These are phyloP conservation scores for Zygotorulaspora mrakii DNA, from an alignment of 1,139 yeast genomes.

Conservation along the genomic window DNA sequence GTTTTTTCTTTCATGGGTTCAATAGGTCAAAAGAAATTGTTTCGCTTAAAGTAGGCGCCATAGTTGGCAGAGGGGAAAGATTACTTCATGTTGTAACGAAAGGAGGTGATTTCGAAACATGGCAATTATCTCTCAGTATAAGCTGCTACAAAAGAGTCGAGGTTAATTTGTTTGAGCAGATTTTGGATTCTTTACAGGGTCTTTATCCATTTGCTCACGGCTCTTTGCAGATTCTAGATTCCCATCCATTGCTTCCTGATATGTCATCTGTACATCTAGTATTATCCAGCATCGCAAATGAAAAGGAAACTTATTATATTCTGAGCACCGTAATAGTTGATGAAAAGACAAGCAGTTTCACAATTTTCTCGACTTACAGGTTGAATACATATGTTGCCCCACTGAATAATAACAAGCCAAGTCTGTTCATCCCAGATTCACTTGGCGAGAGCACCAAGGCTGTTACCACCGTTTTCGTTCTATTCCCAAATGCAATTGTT, in stretches of 20 bases:
- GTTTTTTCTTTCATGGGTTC: slow-evolving; percentile 32
- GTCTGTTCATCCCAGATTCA: slow-evolving; percentile 52
- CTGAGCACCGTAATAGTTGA: slow-evolving; percentile 50
- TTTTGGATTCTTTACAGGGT: slow-evolving; percentile 41
- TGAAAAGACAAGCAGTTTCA: slow-evolving; percentile 50
- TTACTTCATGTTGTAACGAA: slow-evolving; percentile 41
- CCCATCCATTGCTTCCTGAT: slow-evolving; percentile 39
- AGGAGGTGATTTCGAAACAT: slow-evolving; percentile 44
- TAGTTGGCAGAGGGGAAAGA: slow-evolving; percentile 51
- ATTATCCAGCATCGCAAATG: slow-evolving; percentile 41
- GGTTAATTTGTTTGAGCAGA: slow-evolving; percentile 36
- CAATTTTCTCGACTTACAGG: slow-evolving; percentile 60
- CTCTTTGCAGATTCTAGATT: slow-evolving; percentile 51
- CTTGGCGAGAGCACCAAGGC: slow-evolving; percentile 36
- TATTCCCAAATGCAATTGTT: slow-evolving; percentile 58
- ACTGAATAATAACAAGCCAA: slow-evolving; percentile 41
- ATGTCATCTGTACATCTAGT: slow-evolving; percentile 46
- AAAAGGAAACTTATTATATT: slow-evolving; percentile 42
- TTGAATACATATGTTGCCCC: slow-evolving; percentile 42
- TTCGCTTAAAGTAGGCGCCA: slow-evolving; percentile 56
- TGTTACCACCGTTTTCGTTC: slow-evolving; percentile 58
- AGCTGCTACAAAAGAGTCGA: slow-evolving; percentile 41
- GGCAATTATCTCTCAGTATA: slow-evolving; percentile 48
- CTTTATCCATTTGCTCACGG: slow-evolving; percentile 44
- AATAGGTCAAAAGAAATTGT: slow-evolving; percentile 47